Conservation (phyloP, 352 stramenopile genomes). For the Globisporangium mamillatum region DNA sequence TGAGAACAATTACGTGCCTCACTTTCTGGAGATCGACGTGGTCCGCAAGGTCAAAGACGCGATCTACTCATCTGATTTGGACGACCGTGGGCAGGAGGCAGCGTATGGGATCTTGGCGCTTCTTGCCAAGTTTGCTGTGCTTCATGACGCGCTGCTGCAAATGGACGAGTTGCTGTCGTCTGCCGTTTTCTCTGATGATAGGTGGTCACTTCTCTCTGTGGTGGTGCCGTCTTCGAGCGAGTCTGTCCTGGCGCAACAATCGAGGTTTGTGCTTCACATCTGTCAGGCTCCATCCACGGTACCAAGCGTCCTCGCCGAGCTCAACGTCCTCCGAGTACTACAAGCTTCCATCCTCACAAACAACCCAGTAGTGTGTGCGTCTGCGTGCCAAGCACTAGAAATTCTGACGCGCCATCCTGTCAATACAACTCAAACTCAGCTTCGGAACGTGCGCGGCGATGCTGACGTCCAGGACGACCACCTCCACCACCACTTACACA, state of each 20-base stretch:
- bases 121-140: not conserved
- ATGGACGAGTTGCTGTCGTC: not conserved
- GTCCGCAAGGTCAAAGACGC: not conserved
- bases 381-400: constrained; percentile 8
- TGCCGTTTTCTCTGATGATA: not conserved
- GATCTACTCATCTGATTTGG: not conserved
- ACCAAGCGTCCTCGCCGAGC: not conserved
- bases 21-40: not conserved
- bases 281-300: not conserved
- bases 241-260: not conserved
- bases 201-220: not conserved
- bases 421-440: not conserved
- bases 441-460: not conserved
- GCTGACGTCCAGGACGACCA: not conserved
- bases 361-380: not conserved
- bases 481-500: not conserved
- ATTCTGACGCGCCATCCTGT: not conserved
- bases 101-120: constrained; percentile 5
- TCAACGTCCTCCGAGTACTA: not conserved
- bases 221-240: not conserved
- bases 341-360: not conserved
- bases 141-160: not conserved
- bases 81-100: not conserved
- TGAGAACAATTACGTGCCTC: not conserved
- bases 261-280: constrained; percentile 3